Evolutionary conservation across 768 basidiomycete species (phyloP), one percentile per base, ranked within the genome.

Genomic region (Suillus subalutaceus): DNA sequence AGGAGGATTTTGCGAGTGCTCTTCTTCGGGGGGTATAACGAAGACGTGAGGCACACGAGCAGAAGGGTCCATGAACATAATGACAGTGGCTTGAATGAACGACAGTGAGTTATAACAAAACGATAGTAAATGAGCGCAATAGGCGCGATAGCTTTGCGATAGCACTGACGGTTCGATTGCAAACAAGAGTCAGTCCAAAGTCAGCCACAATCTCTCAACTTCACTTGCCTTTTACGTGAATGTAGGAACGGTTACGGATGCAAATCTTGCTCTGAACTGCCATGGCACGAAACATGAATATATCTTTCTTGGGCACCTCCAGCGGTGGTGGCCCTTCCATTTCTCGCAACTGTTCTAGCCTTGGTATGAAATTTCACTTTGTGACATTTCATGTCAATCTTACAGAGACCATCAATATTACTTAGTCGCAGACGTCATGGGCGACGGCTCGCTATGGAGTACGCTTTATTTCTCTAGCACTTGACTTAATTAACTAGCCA

Each of bases 301-400:
- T 92, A 52, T 89, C 86, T 32, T 94, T 94, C 72, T 79, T 94
- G 10, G 92, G 92, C 16, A 93, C 91, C 2, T 89, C 84, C 52
- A 88, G 87, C 37, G 92, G 92, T 8, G 90, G 92, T 13, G 92
- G 93, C 0, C 93, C 93, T 3, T 83, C 86, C 6, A 80, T 85
- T 58, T 81, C 86, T n/a, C 85, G 93, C 61, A 90, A 91, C 66
- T 92, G 92, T 77, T 91, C 92, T 0, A 89, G 89, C 35, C 84
- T 92, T 4, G 68, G 74, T 75, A 48, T 46, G 71, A 6, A 12
- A 32, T 65, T 67, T 30, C 50, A 12, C 37, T 20, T 38, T n/a
- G n/a, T 12, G 20, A 2, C 2, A 26, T 18, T 38, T 55, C 30
- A 32, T 32, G 2, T n/a, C 4, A 4, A 41, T 41, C 62, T 67